A percentile compares a stretch with the other conserved stretches of the same genome.
These are phyloP conservation scores for Cercospora zeina DNA, from an alignment of 2,329 filamentous ascomycete species.

Conservation along the genomic window DNA sequence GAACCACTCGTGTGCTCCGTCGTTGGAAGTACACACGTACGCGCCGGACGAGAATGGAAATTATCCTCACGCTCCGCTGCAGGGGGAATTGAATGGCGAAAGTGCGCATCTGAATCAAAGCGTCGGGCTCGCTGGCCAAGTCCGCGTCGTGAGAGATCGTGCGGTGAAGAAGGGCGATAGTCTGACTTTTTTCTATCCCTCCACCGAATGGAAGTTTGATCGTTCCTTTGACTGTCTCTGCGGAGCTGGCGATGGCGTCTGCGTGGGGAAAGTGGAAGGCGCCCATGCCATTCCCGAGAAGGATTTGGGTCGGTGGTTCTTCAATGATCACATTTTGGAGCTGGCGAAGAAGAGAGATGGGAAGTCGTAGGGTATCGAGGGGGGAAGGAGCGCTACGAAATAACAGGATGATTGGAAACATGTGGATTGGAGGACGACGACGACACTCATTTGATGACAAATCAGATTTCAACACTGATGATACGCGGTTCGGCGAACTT, in stretches of 20 bases:
- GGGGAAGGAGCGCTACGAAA: too few species aligned
- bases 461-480: slow-evolving; percentile 21
- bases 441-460: neutral
- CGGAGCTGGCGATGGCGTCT: slow-evolving; percentile 40
- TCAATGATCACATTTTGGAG: slow-evolving; percentile 47
- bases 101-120: slow-evolving; percentile 15
- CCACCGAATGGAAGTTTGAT: slow-evolving; percentile 54
- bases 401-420: neutral
- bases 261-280: slow-evolving; percentile 45
- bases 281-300: slow-evolving; percentile 42
- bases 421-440: neutral
- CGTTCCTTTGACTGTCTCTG: slow-evolving; percentile 50
- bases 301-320: slow-evolving; percentile 33
- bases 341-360: slow-evolving; percentile 27
- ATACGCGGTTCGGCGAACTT: neutral
- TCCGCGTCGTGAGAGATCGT: slow-evolving; percentile 38
- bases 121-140: slow-evolving; percentile 29
- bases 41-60: slow-evolving; percentile 31
- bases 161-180: slow-evolving; percentile 46
- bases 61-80: slow-evolving; percentile 30
- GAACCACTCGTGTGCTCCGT: slow-evolving; percentile 57
- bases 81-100: slow-evolving; percentile 28
- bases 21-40: slow-evolving; percentile 55
- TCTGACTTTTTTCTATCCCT: slow-evolving; percentile 54
- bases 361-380: too few species aligned